These are phyloP conservation scores for Phytophthora quininea DNA, from an alignment of 352 stramenopile species.

Conservation along the genomic window DNA sequence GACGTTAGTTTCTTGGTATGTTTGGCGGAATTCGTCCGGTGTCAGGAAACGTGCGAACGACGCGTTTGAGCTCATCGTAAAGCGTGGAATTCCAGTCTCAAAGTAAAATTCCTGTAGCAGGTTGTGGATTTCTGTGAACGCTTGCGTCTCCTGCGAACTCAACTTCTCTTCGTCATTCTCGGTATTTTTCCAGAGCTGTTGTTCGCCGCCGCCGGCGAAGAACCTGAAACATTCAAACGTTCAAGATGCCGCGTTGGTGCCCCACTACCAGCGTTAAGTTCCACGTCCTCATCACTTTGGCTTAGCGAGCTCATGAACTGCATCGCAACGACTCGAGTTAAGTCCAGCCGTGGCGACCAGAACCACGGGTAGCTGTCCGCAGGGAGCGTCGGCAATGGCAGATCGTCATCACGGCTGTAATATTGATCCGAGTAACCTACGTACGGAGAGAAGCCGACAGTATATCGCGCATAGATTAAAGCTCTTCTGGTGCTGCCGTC, in stretches of 20 bases:
- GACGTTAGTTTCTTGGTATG: neutral
- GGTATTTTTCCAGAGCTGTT: neutral
- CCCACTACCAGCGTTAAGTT: neutral
- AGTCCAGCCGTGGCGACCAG: slow-evolving; percentile 39
- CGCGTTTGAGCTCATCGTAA: slow-evolving; percentile 33
- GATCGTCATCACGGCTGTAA: slow-evolving; percentile 43
- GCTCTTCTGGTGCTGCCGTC: slow-evolving; percentile 30
- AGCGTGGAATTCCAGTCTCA: slow-evolving; percentile 55
- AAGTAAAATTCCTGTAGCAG: slow-evolving; percentile 61
- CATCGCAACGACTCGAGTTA: slow-evolving; percentile 28
- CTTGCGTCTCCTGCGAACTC: slow-evolving; percentile 26
- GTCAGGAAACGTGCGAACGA: slow-evolving; percentile 41
- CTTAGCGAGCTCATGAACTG: slow-evolving; percentile 33
- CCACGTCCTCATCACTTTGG: slow-evolving; percentile 3
- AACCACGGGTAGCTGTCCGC: slow-evolving; percentile 56
- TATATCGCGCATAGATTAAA: slow-evolving; percentile 26
- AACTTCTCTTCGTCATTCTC: slow-evolving; percentile 5
- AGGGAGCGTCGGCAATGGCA: slow-evolving; percentile 41
- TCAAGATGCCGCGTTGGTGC: too few species aligned
- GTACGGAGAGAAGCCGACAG: slow-evolving; percentile 51
- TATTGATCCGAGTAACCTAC: slow-evolving; percentile 49
- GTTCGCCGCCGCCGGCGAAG: too few species aligned
- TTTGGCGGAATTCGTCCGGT: slow-evolving; percentile 31
- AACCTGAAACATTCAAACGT: too few species aligned
- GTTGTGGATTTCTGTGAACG: slow-evolving; percentile 36